These are phyloP conservation scores for Penicillium aurantiogriseum DNA, from an alignment of 2,329 filamentous ascomycete species.

Conservation along the genomic window DNA sequence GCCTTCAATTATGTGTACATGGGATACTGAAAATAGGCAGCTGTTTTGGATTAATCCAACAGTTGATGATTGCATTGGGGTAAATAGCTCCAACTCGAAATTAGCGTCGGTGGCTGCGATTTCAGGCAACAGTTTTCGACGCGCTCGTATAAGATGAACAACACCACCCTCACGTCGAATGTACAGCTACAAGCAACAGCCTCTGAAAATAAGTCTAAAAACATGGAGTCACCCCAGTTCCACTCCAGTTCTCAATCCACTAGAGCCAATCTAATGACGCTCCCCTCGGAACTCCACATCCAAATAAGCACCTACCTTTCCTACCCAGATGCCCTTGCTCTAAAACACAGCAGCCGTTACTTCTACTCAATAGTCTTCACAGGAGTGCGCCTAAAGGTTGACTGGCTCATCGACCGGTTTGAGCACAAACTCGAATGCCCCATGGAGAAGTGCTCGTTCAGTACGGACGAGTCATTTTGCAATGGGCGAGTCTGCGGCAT, in stretches of 20 bases:
- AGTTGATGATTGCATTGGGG: not conserved
- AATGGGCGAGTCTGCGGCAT: conserved; percentile 40
- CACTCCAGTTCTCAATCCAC: not conserved
- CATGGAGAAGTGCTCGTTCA: conserved; percentile 48
- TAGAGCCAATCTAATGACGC: conserved; percentile 43
- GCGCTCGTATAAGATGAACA: conserved; percentile 1
- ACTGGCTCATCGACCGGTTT: conserved; percentile 66
- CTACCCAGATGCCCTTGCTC: conserved; percentile 68
- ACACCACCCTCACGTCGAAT: not conserved
- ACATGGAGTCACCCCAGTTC: not conserved
- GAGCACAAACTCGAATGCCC: conserved; percentile 65
- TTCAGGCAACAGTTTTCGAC: conserved; percentile 15
- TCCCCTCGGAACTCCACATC: conserved; percentile 68
- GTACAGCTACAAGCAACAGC: not conserved
- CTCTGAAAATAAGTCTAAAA: not conserved
- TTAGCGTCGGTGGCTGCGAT: not conserved
- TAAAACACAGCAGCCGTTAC: conserved; percentile 65
- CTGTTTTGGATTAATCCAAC: not conserved
- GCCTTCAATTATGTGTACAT: not conserved
- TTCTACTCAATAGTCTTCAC: conserved; percentile 66
- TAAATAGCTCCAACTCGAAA: not conserved
- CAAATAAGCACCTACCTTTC: conserved; percentile 60
- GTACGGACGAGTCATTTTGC: conserved; percentile 45
- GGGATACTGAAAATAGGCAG: not conserved
- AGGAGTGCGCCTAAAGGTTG: conserved; percentile 63